Percentiles rank a stretch among this genome's conserved stretches.
phyloP scores from a whole-genome alignment of 257 asterid species.

The Gentiana macrophylla region DNA sequence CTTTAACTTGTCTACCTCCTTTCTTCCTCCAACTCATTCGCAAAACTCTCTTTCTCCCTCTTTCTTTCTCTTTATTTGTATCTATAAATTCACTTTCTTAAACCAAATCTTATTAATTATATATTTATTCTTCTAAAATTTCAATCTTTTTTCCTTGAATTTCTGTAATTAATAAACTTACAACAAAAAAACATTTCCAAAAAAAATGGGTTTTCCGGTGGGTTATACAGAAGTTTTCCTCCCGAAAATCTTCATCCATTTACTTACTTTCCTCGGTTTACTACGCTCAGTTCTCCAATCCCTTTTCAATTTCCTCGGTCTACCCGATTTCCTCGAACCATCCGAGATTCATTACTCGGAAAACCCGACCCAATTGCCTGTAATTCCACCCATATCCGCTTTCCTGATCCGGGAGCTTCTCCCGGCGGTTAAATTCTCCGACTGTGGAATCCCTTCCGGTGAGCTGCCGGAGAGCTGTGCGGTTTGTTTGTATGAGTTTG shows the following conservation, averaged over 20 bases:
- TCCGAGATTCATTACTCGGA: constrained; percentile 4
- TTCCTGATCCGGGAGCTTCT: constrained; percentile 21
- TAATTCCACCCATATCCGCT: constrained; percentile 16
- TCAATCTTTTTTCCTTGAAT: neutral
- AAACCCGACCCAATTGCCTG: constrained; percentile 2
- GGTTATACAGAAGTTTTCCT: constrained; percentile 16
- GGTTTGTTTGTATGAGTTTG: constrained; percentile 21
- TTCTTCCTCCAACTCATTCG: constrained; percentile 2
- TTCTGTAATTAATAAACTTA: too few relatives aligned
- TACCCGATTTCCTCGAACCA: constrained; percentile 17
- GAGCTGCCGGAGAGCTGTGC: constrained; percentile 19
- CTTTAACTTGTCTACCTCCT: neutral
- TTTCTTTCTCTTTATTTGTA: neutral
- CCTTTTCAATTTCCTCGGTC: constrained; percentile 14
- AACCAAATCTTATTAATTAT: neutral
- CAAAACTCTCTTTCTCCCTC: constrained; percentile 7
- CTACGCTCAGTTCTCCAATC: constrained; percentile 6
- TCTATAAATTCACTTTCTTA: neutral
- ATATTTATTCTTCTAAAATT: neutral
- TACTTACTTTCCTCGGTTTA: constrained; percentile 12
- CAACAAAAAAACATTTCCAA: too few relatives aligned
- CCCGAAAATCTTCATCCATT: constrained; percentile 12
- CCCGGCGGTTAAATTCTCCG: constrained; percentile 15
- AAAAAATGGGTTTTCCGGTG: constrained; percentile 21
- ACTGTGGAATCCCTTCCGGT: constrained; percentile 1